These are phyloP conservation scores for Mycosphaerella arachidis DNA, from an alignment of 2,329 filamentous ascomycete species.

Conservation along the genomic window DNA sequence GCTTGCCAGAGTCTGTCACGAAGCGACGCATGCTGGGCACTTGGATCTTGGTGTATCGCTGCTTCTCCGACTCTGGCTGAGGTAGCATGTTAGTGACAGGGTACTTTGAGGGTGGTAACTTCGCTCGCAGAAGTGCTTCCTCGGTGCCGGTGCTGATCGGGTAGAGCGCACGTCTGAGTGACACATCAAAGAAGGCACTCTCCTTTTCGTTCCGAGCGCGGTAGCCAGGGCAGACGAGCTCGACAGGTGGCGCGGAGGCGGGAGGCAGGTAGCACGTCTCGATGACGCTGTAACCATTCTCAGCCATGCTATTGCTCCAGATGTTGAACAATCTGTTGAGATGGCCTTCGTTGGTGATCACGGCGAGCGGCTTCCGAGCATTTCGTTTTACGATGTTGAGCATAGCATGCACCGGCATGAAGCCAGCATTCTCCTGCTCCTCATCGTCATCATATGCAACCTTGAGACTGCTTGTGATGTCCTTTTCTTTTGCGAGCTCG, in stretches of 20 bases:
- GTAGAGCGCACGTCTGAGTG: constrained; percentile 70
- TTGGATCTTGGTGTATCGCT: constrained; percentile 81
- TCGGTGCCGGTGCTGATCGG: constrained; percentile 62
- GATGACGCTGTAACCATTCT: constrained; percentile 69
- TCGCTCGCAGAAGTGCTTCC: constrained; percentile 66
- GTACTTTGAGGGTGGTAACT: constrained; percentile 61
- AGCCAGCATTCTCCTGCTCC: constrained; percentile 48
- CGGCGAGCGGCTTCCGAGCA: constrained; percentile 61
- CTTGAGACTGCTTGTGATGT: constrained; percentile 57
- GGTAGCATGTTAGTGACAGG: constrained; percentile 67
- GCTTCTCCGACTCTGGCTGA: constrained; percentile 71
- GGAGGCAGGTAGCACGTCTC: constrained; percentile 77
- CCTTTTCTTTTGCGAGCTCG: constrained; percentile 52
- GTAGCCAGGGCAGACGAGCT: constrained; percentile 69
- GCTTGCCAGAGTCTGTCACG: constrained; percentile 94
- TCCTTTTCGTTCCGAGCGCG: constrained; percentile 61
- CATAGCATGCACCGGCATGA: constrained; percentile 69
- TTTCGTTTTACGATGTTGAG: constrained; percentile 73
- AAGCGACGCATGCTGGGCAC: constrained; percentile 97
- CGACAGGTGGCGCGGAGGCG: constrained; percentile 79
- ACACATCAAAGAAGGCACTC: constrained; percentile 70
- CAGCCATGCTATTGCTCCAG: constrained; percentile 58
- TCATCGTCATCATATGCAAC: constrained; percentile 63
- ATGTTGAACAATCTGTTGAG: constrained; percentile 77
- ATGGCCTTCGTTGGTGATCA: constrained; percentile 67